Base-by-base conservation (phyloP, 2,329 filamentous ascomycete species). In the Alternaria brassicae region DNA sequence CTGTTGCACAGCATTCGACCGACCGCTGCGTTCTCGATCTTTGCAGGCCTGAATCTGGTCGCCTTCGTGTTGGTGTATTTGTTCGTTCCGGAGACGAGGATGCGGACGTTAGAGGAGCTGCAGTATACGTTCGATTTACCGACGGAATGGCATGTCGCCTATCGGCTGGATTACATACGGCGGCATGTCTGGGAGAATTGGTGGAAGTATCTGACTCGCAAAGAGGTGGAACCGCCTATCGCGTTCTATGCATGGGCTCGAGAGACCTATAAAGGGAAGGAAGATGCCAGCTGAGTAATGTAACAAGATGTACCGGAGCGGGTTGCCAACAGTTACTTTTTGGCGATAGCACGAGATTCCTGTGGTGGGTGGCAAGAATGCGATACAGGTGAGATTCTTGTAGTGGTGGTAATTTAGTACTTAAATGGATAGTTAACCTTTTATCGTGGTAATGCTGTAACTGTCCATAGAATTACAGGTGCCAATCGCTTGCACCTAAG, bases 21-120 rank as follows among this genome's bases (percentile, higher is more conserved):
- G 6, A 73, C 73, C 3, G 78, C 75, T 0, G 69, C 75, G 3
- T 75, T 80, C 40, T 66, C 62, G 2, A 74, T 80, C 23, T 80
- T 80, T 50, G 76, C 77, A 1, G 70, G 65, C 1, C 30, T 72
- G 15, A 73, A 72, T 25, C 9, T 72, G 4, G 47, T 74, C 6
- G 71, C 71, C 2, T 73, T 74, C 28, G 50, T 71, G 2, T 47
- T 74, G 27, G 67, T 72, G 6, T 74, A 68, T 49, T 56, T 73
- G n/a, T 66, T 67, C 28, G 69, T 74, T 8, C 70, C 69, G 3
- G 71, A 74, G 52, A 74, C 71, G 9, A 66, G 59, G 10, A 55
- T 67, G 40, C 58, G 68, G 4, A 71, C 68, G 1, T n/a, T 71
- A 23, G 67, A 70, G 42, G 68, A 71, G 58, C 48, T 71, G 21